A percentile compares a stretch with the other conserved stretches of the same genome.
phyloP scores from a whole-genome alignment of 202 grass and related monocot species.

The Carex arenaria region DNA sequence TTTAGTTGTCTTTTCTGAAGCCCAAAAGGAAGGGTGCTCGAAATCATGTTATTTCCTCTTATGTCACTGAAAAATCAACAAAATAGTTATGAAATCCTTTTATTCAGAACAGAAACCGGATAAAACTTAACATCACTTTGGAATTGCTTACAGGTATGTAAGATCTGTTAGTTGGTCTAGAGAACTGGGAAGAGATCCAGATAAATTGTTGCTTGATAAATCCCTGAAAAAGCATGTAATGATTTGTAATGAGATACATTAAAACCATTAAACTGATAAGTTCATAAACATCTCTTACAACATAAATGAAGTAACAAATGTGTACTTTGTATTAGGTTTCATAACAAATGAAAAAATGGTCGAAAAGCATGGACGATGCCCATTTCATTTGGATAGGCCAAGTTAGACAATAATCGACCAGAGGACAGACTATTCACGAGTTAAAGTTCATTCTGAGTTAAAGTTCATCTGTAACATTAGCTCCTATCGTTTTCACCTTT shows the following conservation, averaged over 20 bases:
- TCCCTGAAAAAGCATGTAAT: neutral
- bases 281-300: neutral
- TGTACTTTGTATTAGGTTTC: neutral
- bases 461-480: neutral
- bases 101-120: neutral
- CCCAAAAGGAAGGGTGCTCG: constrained; percentile 12
- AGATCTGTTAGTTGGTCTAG: neutral
- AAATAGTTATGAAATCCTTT: neutral
- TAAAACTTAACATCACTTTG: neutral
- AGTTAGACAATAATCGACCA: neutral
- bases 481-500: no score
- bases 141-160: neutral
- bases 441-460: neutral
- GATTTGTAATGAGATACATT: neutral
- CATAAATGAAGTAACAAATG: neutral
- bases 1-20: constrained; percentile 30
- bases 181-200: constrained; percentile 4
- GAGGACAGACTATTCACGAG: neutral
- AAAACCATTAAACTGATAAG: neutral
- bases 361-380: neutral
- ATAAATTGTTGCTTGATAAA: neutral
- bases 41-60: neutral
- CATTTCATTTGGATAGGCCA: neutral
- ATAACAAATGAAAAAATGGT: neutral
- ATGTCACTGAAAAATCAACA: neutral